Evolutionary conservation across 2,329 filamentous ascomycete species (phyloP), one percentile per base, ranked within the genome.

Genomic region (Canariomyces notabilis): DNA sequence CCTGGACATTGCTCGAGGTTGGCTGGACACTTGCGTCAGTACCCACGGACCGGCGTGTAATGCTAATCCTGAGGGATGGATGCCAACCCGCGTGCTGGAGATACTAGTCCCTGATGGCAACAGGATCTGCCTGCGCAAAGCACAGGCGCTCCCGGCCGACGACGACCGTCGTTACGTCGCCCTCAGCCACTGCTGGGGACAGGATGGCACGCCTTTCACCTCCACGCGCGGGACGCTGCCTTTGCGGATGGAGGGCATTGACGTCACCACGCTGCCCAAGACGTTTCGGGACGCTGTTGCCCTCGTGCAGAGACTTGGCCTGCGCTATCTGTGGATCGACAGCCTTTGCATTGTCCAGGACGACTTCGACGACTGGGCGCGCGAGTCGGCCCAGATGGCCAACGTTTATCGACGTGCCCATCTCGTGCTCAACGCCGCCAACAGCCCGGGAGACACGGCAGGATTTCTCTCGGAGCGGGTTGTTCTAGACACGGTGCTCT

Each of bases 291-390:
- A 61, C 23, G 48, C 58, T 3, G 50, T 65, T 12, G 29, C 40
- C 1, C 31, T 65, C 15, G 47, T 55, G 11, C 49, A 49, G 18
- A 44, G 34, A 2, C 52, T 67, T n/a, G 44, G 42, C 0, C 42
- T 63, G 7, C 36, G 46, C 1, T 64, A 62, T 40, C 40, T 66
- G 0, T 66, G 62, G 62, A 61, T 65, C 21, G 62, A 65, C 51
- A 57, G 59, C 26, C 44, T 65, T 0, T 66, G 63, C 26, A 62
- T 65, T 14, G 44, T 60, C 21, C 61, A 66, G 34, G 57, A 60
- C 20, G 49, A 55, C 8, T 14, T 22, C 2, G 36, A 49, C 1
- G 56, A 57, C 31, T 59, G 57, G 55, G 44, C 44, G 2, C 15
- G 14, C 3, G 49, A 59, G 35, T 53, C 57, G 2, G 48, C 51